Evolutionary conservation across 129 eudicot genomes (phyloP).

Genomic region (Silybum marianum): DNA sequence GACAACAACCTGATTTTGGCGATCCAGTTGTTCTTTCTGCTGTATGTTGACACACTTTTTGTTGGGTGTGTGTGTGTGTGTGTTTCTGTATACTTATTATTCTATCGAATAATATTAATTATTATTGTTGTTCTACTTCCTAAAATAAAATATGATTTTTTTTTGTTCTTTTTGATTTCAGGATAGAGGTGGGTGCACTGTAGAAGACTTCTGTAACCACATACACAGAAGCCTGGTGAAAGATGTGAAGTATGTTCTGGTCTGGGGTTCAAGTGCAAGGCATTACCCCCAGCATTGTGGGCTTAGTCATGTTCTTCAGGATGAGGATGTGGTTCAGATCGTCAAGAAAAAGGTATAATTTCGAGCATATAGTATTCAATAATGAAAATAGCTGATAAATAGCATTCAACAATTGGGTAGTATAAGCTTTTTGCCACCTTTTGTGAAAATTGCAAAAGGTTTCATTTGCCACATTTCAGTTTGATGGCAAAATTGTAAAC

Average conservation of each 20-base stretch:
- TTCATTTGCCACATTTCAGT: background rate
- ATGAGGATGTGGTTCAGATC: conserved; percentile 97
- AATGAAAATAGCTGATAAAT: background rate
- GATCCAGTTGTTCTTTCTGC: conserved; percentile 97
- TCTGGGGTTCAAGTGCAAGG: conserved; percentile 98
- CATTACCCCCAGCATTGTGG: conserved; percentile 99
- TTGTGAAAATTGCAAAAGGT: background rate
- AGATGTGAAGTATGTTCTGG: conserved; percentile 87
- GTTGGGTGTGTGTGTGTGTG: background rate
- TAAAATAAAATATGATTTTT: background rate
- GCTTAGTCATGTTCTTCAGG: conserved; percentile 77
- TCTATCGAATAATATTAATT: background rate
- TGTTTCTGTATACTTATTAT: background rate
- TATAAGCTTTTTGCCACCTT: background rate
- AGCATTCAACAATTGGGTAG: background rate
- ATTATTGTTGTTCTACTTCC: background rate
- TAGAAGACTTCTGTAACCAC: conserved; percentile 94
- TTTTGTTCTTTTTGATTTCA: conserved; percentile 32
- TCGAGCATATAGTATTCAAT: background rate
- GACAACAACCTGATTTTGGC: conserved; percentile 94
- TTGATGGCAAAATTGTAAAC: background rate
- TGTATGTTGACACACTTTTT: conserved; percentile 52
- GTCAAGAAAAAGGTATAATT: conserved; percentile 88
- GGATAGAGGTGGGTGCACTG: conserved; percentile 99
- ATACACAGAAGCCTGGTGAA: conserved; percentile 90